phyloP scores from a whole-genome alignment of 495 filamentous ascomycete genomes.

The Podospora pseudoanserina region DNA sequence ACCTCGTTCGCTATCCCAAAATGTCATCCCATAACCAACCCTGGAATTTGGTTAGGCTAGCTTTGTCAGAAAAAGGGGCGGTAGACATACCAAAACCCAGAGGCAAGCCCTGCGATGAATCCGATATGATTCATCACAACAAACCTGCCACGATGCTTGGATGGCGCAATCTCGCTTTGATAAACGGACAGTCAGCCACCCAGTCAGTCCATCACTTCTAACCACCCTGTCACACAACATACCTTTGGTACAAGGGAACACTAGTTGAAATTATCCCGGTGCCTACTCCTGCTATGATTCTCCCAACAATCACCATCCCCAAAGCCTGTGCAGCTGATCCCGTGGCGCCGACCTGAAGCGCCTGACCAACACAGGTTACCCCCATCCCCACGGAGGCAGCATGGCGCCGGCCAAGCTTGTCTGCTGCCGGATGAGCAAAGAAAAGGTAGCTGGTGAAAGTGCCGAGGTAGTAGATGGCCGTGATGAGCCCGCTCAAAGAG shows the following conservation, averaged over 20 bases:
- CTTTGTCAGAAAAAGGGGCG: background rate
- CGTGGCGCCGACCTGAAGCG: constrained; percentile 41
- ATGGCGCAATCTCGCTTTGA: constrained; percentile 53
- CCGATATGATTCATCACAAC: constrained; percentile 58
- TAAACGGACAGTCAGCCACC: background rate
- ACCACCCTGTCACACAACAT: background rate
- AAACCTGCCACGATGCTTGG: constrained; percentile 48
- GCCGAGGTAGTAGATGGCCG: constrained; percentile 56
- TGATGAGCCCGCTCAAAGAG: constrained; percentile 48
- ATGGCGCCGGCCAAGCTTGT: constrained; percentile 48
- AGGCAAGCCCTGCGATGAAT: constrained; percentile 49
- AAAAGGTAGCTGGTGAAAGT: constrained; percentile 55
- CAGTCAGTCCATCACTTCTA: background rate
- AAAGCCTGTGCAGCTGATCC: constrained; percentile 37
- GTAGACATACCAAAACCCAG: constrained; percentile 49
- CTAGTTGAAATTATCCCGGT: constrained; percentile 51
- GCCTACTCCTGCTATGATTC: constrained; percentile 51
- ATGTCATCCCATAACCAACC: constrained; percentile 45
- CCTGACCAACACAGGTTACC: constrained; percentile 45
- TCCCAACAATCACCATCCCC: constrained; percentile 51
- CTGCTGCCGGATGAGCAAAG: constrained; percentile 46
- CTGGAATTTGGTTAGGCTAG: constrained; percentile 22
- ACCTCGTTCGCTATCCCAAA: constrained; percentile 35
- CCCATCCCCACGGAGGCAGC: constrained; percentile 46
- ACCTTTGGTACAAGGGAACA: constrained; percentile 58